Evolutionary conservation across 1,139 yeast genomes (phyloP).

Genomic region (Diutina neorugosa): DNA sequence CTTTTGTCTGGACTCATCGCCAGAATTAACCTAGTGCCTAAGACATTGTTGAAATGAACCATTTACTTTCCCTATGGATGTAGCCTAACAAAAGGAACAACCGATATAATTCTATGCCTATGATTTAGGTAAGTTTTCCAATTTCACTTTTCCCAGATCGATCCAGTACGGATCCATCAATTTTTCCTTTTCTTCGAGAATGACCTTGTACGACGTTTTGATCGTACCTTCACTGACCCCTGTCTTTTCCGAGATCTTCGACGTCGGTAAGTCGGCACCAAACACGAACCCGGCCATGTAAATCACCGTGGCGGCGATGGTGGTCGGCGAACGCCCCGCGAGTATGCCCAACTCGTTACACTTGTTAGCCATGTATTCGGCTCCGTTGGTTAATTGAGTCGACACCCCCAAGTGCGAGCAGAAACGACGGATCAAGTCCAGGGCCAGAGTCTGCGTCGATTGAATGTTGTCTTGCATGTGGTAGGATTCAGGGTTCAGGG

Average conservation of each 20-base stretch:
- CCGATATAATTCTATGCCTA: neutral
- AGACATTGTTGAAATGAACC: neutral
- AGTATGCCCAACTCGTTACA: conserved; percentile 88
- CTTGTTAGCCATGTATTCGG: conserved; percentile 82
- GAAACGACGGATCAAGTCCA: conserved; percentile 88
- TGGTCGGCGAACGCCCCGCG: conserved; percentile 95
- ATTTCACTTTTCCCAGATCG: conserved; percentile 53
- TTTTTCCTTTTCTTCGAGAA: conserved; percentile 63
- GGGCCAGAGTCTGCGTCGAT: conserved; percentile 85
- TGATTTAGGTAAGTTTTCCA: conserved; percentile 20
- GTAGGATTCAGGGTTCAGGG: conserved; percentile 28
- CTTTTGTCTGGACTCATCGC: neutral
- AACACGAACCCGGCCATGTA: conserved; percentile 84
- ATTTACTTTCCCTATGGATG: neutral
- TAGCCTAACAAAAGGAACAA: neutral
- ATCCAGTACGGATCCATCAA: conserved; percentile 76
- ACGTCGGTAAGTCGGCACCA: conserved; percentile 57
- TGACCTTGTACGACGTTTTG: conserved; percentile 77
- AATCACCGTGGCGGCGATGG: conserved; percentile 95
- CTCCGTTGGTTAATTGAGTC: conserved; percentile 81
- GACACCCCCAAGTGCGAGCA: conserved; percentile 89
- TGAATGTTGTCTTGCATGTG: conserved; percentile 48
- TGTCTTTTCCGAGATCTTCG: conserved; percentile 83
- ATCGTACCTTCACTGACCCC: conserved; percentile 98
- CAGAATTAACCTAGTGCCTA: neutral